Conservation (phyloP, 2,329 filamentous ascomycete genomes). For the Colletotrichum tropicicola region DNA sequence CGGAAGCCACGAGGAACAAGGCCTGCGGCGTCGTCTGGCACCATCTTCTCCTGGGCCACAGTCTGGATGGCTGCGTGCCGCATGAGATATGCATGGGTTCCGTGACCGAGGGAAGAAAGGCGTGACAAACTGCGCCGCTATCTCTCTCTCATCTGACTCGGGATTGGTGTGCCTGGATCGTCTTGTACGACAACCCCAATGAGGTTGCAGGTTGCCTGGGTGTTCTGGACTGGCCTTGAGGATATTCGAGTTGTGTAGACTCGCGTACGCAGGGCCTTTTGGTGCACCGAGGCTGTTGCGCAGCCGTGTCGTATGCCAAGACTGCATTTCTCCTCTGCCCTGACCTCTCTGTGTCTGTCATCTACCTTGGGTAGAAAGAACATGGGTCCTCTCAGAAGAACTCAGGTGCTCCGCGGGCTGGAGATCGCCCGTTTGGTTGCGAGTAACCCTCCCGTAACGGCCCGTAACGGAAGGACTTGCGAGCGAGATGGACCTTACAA, state of each 20-base stretch:
- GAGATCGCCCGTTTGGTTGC: too few species aligned
- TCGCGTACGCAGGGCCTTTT: not conserved
- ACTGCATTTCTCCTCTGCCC: not conserved
- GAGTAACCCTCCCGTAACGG: too few species aligned
- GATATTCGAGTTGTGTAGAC: not conserved
- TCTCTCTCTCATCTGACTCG: not conserved
- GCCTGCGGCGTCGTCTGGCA: not conserved
- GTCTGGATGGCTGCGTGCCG: not conserved
- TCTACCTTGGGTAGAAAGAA: too few species aligned
- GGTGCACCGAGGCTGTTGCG: not conserved
- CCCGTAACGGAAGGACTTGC: not conserved
- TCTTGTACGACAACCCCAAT: not conserved
- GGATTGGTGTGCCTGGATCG: constrained; percentile 22
- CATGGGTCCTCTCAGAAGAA: too few species aligned
- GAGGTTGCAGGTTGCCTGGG: not conserved
- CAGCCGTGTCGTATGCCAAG: not conserved
- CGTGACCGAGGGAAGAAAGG: not conserved
- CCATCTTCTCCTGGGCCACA: not conserved
- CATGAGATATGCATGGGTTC: not conserved
- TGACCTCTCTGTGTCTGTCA: not conserved
- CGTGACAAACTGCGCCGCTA: not conserved
- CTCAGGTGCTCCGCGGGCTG: too few species aligned
- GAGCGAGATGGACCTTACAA: not conserved
- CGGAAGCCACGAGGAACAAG: not conserved
- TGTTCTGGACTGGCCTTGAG: not conserved